Conservation (phyloP, 306 rosid species). For the Dicorynia guianensis region DNA sequence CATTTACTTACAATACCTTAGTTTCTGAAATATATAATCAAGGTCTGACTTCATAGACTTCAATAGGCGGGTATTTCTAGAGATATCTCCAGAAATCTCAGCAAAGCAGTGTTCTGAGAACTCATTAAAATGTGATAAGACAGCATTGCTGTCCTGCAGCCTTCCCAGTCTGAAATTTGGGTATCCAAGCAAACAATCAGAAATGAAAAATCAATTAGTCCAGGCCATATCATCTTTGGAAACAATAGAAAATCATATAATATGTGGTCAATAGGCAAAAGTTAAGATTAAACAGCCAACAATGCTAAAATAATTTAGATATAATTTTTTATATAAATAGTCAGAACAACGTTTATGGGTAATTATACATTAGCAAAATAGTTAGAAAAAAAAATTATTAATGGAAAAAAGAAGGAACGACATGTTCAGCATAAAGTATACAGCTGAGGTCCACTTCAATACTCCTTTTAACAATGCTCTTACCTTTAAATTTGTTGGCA, state of each 20-base stretch:
- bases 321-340: not conserved
- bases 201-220: not conserved
- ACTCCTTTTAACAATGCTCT: too few relatives aligned
- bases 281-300: not conserved
- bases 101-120: conserved; percentile 77
- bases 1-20: conserved; percentile 56
- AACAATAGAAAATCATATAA: too few relatives aligned
- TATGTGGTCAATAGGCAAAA: too few relatives aligned
- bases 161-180: conserved; percentile 80
- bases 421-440: too few relatives aligned
- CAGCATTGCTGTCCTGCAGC: conserved; percentile 94
- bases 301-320: not conserved
- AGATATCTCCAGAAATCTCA: conserved; percentile 76
- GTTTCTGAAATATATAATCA: conserved; percentile 85
- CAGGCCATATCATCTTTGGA: not conserved
- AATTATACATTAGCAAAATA: not conserved
- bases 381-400: too few relatives aligned
- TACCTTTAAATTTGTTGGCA: too few relatives aligned
- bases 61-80: conserved; percentile 65
- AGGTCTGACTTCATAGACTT: conserved; percentile 88
- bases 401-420: too few relatives aligned
- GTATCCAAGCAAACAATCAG: not conserved
- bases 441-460: too few relatives aligned
- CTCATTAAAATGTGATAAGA: conserved; percentile 85
- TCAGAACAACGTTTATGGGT: not conserved